Evolutionary conservation across 148 eudicot genomes (phyloP), one percentile per base, ranked within the genome.

Genomic region (Vaccinium corymbosum): DNA sequence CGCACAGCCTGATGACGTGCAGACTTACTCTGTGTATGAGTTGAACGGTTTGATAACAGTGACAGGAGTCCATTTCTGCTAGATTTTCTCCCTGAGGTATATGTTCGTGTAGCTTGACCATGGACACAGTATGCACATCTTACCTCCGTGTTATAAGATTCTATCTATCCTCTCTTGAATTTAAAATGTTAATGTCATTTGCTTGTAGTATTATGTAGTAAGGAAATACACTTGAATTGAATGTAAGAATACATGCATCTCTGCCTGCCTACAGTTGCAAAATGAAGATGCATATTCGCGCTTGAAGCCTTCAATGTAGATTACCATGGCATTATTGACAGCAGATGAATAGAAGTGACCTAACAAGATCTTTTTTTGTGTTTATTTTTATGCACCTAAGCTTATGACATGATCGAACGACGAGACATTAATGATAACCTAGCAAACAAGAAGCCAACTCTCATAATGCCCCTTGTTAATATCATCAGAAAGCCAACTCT

Each of bases 41-140:
- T 78, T 52, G 25, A 25, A 52, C 3, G 62, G 48, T 78, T 53
- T 53, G n/a, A 53, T 25, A 16, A 16, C 57, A 16, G 64, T 86
- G 83, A 88, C 89, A 86, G 98, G 95, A 89, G 68, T 48, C 97
- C 95, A 35, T 92, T 92, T 86, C 86, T 88, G 17, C 93, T 97
- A 20, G 92, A 93, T 82, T 97, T 94, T 88, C 89, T 97, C 64
- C 98, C 99, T 48, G 93, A 97, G 98, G 99, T 95, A 89, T 68
- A 82, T 88, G 48, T 64, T 76, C 75, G 1, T 49, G 20, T 77
- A 62, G 55, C 80, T 76, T 42, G 7, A 42, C 46, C 46, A 42
- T 4, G 46, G 46, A 42, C 46, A 42, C 6, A 7, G 46, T 42
- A 42, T 42, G 46, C 46, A 42, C 46, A 42, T 42, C 46, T 42